A percentile compares a stretch with the other conserved stretches of the same genome.
Conservation (phyloP, 768 basidiomycete species). For the Daedalea quercina region DNA sequence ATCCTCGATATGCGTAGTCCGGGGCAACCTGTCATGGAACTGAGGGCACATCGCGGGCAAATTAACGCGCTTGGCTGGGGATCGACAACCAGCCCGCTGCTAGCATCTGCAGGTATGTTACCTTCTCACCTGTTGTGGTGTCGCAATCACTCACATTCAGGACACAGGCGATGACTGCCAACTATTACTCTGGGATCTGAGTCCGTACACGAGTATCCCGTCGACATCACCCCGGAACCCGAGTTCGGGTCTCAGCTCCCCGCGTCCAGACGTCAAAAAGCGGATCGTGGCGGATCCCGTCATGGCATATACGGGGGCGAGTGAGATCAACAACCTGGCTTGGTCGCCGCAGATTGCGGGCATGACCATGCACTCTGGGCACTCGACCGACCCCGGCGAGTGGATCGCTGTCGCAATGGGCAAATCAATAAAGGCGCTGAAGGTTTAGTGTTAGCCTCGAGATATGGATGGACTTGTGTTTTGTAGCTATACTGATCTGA, state of each 20-base stretch:
- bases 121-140: constrained; percentile 3
- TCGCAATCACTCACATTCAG: constrained; percentile 1
- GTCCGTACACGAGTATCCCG: constrained; percentile 46
- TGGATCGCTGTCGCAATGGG: constrained; percentile 85
- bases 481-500: neutral
- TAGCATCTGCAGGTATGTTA: constrained; percentile 77
- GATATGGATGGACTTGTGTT: neutral
- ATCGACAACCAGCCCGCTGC: constrained; percentile 69
- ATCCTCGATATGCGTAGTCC: constrained; percentile 97
- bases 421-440: constrained; percentile 74
- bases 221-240: constrained; percentile 64
- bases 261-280: constrained; percentile 76
- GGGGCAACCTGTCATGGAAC: constrained; percentile 89
- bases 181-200: constrained; percentile 89
- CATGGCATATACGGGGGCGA: constrained; percentile 75
- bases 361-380: constrained; percentile 68
- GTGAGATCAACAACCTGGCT: constrained; percentile 77
- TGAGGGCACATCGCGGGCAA: constrained; percentile 74
- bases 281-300: constrained; percentile 66
- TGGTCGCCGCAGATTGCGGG: constrained; percentile 86
- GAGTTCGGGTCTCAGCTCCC: constrained; percentile 71
- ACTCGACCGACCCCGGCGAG: constrained; percentile 70
- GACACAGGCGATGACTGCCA: constrained; percentile 85
- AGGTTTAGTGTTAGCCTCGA: constrained; percentile 44
- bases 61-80: constrained; percentile 93